Conservation (phyloP, 306 rosid genomes). For the Trifolium subterraneum region DNA sequence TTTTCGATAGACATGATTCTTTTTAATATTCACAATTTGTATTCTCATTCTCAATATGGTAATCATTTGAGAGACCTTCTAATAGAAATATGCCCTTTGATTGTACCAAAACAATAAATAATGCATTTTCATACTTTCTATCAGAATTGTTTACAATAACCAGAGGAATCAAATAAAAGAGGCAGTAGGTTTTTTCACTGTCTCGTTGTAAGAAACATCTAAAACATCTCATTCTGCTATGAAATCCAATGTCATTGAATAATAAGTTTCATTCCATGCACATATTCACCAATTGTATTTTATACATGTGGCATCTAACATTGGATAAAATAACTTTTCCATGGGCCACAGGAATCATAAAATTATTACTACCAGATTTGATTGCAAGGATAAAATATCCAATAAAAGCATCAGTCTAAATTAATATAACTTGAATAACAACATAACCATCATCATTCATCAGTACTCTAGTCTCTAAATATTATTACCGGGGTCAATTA, state of each 20-base stretch:
- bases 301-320: not conserved
- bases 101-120: too few relatives aligned
- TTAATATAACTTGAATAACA: not conserved
- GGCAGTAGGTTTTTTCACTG: not conserved
- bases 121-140: not conserved
- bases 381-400: not conserved
- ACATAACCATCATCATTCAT: not conserved
- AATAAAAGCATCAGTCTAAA: not conserved
- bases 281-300: not conserved
- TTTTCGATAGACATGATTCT: too few relatives aligned
- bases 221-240: not conserved
- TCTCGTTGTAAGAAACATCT: too few relatives aligned
- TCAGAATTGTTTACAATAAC: not conserved
- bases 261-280: not conserved
- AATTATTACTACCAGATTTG: not conserved
- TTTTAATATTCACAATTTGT: too few relatives aligned
- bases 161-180: not conserved
- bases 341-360: not conserved
- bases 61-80: not conserved
- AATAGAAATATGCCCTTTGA: not conserved
- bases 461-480: constrained; percentile 15
- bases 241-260: not conserved
- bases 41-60: not conserved
- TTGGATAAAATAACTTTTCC: not conserved
- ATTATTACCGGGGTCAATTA: constrained; percentile 6